phyloP scores from a whole-genome alignment of 75 land plant species.

The Sequoiadendron giganteum region DNA sequence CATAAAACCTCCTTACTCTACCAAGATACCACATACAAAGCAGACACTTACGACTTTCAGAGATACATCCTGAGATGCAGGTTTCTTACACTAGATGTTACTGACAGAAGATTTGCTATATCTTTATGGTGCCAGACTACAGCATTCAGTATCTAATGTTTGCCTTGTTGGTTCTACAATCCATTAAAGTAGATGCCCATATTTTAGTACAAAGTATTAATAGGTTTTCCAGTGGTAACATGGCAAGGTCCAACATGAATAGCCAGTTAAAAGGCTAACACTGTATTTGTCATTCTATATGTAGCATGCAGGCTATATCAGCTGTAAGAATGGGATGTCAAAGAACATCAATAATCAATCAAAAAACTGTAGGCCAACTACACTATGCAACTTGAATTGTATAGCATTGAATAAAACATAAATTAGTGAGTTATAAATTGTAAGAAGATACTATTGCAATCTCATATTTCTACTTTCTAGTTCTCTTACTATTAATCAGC shows the following conservation, averaged over 20 bases:
- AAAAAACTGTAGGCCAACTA: background rate
- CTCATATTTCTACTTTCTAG: background rate
- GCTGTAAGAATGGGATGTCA: background rate
- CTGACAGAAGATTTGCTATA: background rate
- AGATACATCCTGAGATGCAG: background rate
- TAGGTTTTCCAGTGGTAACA: background rate
- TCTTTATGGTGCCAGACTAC: background rate
- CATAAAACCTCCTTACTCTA: background rate
- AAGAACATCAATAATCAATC: background rate
- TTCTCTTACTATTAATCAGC: background rate
- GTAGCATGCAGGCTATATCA: background rate
- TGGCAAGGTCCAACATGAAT: background rate
- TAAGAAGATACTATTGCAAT: background rate
- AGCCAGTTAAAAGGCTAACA: background rate
- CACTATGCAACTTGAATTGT: background rate
- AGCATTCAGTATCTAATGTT: background rate
- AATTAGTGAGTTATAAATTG: background rate
- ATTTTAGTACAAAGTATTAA: background rate
- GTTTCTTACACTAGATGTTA: background rate
- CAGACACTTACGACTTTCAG: background rate
- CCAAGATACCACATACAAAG: background rate
- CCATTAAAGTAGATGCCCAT: background rate
- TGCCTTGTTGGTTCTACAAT: background rate
- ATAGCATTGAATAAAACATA: background rate
- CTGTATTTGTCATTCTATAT: background rate